Evolutionary conservation across 495 filamentous ascomycete genomes (phyloP), one percentile per base, ranked within the genome.

Genomic region (Evernia prunastri): DNA sequence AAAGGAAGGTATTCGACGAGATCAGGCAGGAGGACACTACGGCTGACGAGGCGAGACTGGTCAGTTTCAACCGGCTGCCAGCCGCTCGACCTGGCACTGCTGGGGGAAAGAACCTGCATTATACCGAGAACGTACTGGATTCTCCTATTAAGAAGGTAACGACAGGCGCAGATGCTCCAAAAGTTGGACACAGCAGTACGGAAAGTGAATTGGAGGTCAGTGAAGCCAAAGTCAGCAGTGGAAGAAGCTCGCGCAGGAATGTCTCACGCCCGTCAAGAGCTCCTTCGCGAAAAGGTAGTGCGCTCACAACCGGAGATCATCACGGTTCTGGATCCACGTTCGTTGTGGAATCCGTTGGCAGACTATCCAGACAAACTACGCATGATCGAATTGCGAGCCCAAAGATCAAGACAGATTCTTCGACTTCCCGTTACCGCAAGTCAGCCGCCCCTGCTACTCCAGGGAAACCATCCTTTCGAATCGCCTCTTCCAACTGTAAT

Each of bases 71-170:
- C 70, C 84, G 90, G 27, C 73, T 87, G 11, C 84, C 82, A 47
- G 77, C 80, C 25, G 77, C 87, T 4, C 89, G 90, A 67, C 86
- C 88, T 10, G 89, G 89, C 9, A 94, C 89, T 2, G 84, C 85
- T 36, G 88, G 87, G 2, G 91, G 91, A 18, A 96, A 95, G 80
- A 97, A 97, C 68, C 77, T 96, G 31, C 90, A 95, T 73, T 86
- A 92, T 70, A 88, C 88, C 1, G 93, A 97, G 72, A 97, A 96
- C 67, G 93, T 97, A 31, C 85, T 97, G 8, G 88, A 89, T 68
- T 77, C 79, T 63, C 80, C 80, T 29, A 81, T 76, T 63, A 71
- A 65, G 53, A 76, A 66, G 66, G 67, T 18, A 53, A 31, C 27
- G 31, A 18, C 49, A 17, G 49, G 49, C 11, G 49, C 13, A 53